Conservation (phyloP, 331 rosid species). For the Rhamnella rubrinervis region DNA sequence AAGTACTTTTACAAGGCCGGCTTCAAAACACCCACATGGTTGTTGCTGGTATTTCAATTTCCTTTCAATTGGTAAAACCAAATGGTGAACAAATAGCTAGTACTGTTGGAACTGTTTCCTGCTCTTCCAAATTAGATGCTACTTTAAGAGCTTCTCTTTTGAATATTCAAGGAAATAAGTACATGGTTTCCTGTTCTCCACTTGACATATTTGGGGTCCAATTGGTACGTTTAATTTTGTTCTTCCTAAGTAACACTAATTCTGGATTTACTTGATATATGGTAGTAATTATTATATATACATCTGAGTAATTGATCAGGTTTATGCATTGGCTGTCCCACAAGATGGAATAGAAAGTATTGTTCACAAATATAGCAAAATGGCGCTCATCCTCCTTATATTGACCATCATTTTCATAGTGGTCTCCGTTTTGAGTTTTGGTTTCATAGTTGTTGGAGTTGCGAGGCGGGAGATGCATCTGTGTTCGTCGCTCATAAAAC, state of each 20-base stretch:
- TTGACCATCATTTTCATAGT: conserved; percentile 23
- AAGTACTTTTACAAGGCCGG: conserved; percentile 30
- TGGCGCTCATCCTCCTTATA: conserved; percentile 37
- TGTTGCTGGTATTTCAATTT: conserved; percentile 32
- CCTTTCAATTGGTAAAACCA: conserved; percentile 23
- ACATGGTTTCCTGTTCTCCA: conserved; percentile 37
- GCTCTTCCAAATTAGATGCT: conserved; percentile 25
- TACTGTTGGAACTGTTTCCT: conserved; percentile 30
- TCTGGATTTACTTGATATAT: not conserved
- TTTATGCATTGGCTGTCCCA: conserved; percentile 42
- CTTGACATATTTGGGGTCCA: conserved; percentile 52
- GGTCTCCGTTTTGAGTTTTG: conserved; percentile 32
- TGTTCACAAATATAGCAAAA: conserved; percentile 24
- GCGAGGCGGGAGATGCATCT: conserved; percentile 52
- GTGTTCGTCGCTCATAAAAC: conserved; percentile 56
- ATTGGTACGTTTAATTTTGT: conserved; percentile 41
- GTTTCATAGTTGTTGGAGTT: conserved; percentile 23
- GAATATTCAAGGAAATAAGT: conserved; percentile 30
- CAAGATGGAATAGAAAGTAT: conserved; percentile 24
- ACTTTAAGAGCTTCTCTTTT: conserved; percentile 22
- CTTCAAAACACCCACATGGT: conserved; percentile 25
- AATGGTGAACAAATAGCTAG: conserved; percentile 18
- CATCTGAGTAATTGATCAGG: conserved; percentile 41
- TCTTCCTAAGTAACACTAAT: not conserved
- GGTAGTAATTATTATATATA: not conserved